Evolutionary conservation across 2,329 filamentous ascomycete genomes (phyloP).

Genomic region (Paecilomyces formosus): DNA sequence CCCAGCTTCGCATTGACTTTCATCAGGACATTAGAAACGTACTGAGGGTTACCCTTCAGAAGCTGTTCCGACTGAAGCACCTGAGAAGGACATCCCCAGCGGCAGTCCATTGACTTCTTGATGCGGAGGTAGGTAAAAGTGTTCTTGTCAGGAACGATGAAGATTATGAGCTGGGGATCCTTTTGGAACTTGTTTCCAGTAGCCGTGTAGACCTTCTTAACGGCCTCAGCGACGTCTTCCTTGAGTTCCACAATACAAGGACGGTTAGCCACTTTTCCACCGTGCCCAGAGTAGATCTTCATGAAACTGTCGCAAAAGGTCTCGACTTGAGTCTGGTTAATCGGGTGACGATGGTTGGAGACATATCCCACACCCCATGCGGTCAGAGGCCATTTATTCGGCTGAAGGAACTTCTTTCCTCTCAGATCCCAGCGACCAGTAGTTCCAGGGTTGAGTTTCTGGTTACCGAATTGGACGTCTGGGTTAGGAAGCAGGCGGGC

Average conservation of each 20-base stretch:
- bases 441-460: slow-evolving; percentile 52
- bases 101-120: slow-evolving; percentile 84
- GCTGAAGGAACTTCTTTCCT: slow-evolving; percentile 65
- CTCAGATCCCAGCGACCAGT: slow-evolving; percentile 81
- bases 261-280: slow-evolving; percentile 45
- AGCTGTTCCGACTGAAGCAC: slow-evolving; percentile 69
- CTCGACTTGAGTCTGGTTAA: slow-evolving; percentile 38
- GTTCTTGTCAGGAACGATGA: slow-evolving; percentile 67
- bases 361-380: slow-evolving; percentile 71
- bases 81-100: slow-evolving; percentile 76
- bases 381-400: slow-evolving; percentile 56
- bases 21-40: slow-evolving; percentile 90
- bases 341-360: slow-evolving; percentile 44
- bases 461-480: slow-evolving; percentile 58
- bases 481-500: slow-evolving; percentile 67
- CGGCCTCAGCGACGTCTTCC: slow-evolving; percentile 44
- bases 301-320: slow-evolving; percentile 56
- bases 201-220: slow-evolving; percentile 49
- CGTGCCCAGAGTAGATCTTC: slow-evolving; percentile 53
- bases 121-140: slow-evolving; percentile 69
- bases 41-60: slow-evolving; percentile 64
- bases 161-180: slow-evolving; percentile 69
- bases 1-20: slow-evolving; percentile 96
- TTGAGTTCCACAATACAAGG: slow-evolving; percentile 39
- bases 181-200: slow-evolving; percentile 47